phyloP scores from a whole-genome alignment of 192 early-diverging fungal genomes.

The Podila epicladia region DNA sequence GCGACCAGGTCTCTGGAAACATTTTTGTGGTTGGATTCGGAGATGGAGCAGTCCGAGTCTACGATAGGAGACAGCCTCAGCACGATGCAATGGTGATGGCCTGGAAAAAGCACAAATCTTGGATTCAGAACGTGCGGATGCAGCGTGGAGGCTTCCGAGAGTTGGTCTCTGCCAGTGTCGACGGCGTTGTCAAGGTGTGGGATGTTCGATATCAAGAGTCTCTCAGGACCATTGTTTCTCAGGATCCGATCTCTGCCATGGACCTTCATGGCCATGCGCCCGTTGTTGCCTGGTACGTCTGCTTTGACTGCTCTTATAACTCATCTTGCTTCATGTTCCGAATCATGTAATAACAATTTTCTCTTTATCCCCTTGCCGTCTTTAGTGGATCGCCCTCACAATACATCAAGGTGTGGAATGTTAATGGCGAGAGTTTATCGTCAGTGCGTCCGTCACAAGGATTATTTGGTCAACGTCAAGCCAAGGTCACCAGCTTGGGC shows the following conservation, averaged over 20 bases:
- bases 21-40: conserved; percentile 78
- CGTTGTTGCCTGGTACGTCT: conserved; percentile 65
- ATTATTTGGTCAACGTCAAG: conserved; percentile 62
- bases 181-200: conserved; percentile 70
- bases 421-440: conserved; percentile 55
- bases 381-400: conserved; percentile 48
- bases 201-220: conserved; percentile 63
- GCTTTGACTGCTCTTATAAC: no score
- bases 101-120: conserved; percentile 70
- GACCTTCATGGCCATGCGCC: conserved; percentile 69
- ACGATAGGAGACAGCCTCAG: conserved; percentile 68
- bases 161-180: conserved; percentile 71
- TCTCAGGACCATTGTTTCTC: conserved; percentile 51
- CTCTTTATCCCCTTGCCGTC: background rate
- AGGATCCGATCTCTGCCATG: conserved; percentile 54
- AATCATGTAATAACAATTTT: background rate
- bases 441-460: conserved; percentile 64
- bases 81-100: conserved; percentile 64
- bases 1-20: conserved; percentile 69
- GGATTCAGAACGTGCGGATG: conserved; percentile 66
- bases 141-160: conserved; percentile 64
- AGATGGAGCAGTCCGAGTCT: conserved; percentile 77
- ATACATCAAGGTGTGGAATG: conserved; percentile 68
- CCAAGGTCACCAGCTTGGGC: conserved; percentile 63
- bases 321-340: background rate